Conservation (phyloP, 352 stramenopile genomes). For the Pilasporangium apinafurcum region DNA sequence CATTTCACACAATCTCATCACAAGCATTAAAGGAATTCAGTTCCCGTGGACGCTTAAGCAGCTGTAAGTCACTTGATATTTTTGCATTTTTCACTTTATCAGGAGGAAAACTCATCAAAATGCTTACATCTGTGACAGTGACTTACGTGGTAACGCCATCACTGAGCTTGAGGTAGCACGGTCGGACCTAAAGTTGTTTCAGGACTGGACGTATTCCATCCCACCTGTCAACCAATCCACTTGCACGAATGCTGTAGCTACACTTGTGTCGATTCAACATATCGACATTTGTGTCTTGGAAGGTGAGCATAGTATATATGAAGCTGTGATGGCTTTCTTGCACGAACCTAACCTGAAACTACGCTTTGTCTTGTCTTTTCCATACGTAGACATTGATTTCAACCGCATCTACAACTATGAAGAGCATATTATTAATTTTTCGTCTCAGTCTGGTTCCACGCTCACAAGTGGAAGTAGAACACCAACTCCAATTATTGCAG, state of each 20-base stretch:
- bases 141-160: conserved; percentile 8
- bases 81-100: background rate
- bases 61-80: conserved; percentile 3
- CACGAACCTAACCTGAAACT: too few relatives aligned
- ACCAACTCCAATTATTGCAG: background rate
- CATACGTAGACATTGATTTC: conserved; percentile 3
- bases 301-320: background rate
- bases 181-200: conserved; percentile 4
- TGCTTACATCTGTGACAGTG: conserved; percentile 7
- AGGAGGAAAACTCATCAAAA: too few relatives aligned
- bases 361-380: background rate
- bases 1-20: too few relatives aligned
- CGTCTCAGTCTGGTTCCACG: too few relatives aligned
- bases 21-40: conserved; percentile 1
- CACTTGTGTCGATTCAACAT: background rate
- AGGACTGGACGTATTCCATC: background rate
- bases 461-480: too few relatives aligned
- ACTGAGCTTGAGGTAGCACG: conserved; percentile 6
- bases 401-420: conserved; percentile 2
- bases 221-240: background rate
- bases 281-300: conserved; percentile 1
- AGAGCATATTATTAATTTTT: too few relatives aligned
- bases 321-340: too few relatives aligned
- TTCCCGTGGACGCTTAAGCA: conserved; percentile 14
- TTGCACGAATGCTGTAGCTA: background rate